Evolutionary conservation across 495 filamentous ascomycete species (phyloP).

Genomic region (Neurospora sp.): DNA sequence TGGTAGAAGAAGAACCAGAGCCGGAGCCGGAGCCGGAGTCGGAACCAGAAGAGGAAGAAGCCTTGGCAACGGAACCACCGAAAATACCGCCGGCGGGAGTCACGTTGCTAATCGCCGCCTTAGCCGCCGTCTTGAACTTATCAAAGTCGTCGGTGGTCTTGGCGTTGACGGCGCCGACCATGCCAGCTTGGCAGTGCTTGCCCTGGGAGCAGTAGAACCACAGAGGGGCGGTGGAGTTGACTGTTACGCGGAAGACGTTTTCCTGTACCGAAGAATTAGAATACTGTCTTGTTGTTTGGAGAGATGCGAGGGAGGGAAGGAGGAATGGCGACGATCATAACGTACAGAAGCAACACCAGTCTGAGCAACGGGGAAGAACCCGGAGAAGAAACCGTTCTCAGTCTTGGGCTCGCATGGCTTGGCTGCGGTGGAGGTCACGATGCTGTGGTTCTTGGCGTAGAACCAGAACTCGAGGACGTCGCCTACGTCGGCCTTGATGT

Average conservation of each 20-base stretch:
- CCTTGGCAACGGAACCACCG: constrained; percentile 12
- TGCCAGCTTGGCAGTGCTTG: constrained; percentile 25
- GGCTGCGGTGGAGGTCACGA: constrained; percentile 35
- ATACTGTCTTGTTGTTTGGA: neutral
- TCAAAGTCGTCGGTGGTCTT: constrained; percentile 5
- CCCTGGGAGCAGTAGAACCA: constrained; percentile 44
- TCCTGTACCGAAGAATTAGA: constrained; percentile 2
- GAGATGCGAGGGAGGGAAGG: neutral
- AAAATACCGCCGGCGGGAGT: constrained; percentile 5
- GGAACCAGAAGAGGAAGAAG: neutral
- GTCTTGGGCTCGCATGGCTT: constrained; percentile 36
- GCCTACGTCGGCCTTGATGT: constrained; percentile 30
- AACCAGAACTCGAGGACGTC: constrained; percentile 47
- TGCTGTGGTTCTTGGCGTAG: constrained; percentile 40
- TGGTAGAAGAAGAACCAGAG: neutral
- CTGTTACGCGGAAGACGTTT: constrained; percentile 36
- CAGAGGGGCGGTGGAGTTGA: constrained; percentile 44
- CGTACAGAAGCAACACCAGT: constrained; percentile 15
- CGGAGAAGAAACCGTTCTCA: constrained; percentile 34
- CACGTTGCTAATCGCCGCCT: constrained; percentile 8
- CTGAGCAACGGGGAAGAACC: constrained; percentile 28
- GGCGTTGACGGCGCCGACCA: constrained; percentile 29
- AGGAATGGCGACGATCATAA: constrained; percentile 18
- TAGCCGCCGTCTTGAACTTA: constrained; percentile 11
- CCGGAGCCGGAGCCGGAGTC: neutral